These are phyloP conservation scores for Pharus latifolius DNA, from an alignment of 176 grass and related monocot species.

Conservation along the genomic window DNA sequence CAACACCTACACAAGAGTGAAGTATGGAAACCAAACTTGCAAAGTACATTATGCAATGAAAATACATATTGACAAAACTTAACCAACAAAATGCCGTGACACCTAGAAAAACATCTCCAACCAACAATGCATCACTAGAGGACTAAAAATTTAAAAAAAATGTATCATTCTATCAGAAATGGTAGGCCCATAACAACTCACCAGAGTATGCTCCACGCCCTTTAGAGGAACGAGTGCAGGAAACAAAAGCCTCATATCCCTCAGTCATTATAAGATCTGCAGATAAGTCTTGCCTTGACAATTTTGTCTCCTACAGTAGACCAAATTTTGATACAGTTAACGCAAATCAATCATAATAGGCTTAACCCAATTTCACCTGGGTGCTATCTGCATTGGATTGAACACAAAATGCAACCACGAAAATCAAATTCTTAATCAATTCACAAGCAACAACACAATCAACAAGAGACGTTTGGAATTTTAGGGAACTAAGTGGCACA, in stretches of 20 bases:
- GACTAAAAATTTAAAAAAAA: neutral
- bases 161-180: neutral
- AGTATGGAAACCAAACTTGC: neutral
- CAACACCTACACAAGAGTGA: constrained; percentile 51
- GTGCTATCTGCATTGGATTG: neutral
- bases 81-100: neutral
- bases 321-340: neutral
- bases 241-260: constrained; percentile 91
- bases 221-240: constrained; percentile 62
- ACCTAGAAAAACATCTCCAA: neutral
- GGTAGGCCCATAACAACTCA: neutral
- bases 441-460: neutral
- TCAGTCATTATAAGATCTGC: constrained; percentile 73
- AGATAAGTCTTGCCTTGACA: constrained; percentile 79
- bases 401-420: neutral
- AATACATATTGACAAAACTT: neutral
- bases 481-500: neutral
- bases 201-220: constrained; percentile 71
- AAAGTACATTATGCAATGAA: neutral
- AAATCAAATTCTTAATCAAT: neutral
- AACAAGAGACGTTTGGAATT: neutral
- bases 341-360: neutral
- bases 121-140: neutral
- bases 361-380: neutral
- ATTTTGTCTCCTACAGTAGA: constrained; percentile 73